phyloP scores from a whole-genome alignment of 1,284 basidiomycete genomes.

The Exobasidium cylindrosporum region DNA sequence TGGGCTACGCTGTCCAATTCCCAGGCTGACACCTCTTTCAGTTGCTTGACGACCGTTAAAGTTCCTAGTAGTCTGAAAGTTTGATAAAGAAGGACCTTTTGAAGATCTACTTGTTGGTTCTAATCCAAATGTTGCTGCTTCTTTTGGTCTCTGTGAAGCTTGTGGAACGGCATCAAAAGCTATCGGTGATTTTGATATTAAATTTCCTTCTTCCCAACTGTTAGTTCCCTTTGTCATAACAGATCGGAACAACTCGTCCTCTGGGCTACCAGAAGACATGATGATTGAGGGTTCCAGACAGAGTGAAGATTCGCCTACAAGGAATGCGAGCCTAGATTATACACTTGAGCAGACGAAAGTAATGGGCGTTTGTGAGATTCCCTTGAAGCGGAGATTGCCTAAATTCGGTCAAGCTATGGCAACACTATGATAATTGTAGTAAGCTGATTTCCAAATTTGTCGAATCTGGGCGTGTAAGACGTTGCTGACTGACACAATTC shows the following conservation, averaged over 20 bases:
- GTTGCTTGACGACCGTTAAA: background rate
- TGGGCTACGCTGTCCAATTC: slow-evolving; percentile 3
- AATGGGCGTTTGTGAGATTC: too few relatives aligned
- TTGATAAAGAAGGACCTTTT: background rate
- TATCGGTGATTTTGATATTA: slow-evolving; percentile 4
- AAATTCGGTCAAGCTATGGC: too few relatives aligned
- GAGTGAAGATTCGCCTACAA: too few relatives aligned
- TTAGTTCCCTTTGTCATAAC: background rate
- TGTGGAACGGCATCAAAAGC: slow-evolving; percentile 4
- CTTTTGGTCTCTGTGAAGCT: background rate
- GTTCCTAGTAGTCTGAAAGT: background rate
- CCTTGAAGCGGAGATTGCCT: too few relatives aligned
- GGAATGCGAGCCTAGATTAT: too few relatives aligned
- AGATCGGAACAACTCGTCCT: background rate
- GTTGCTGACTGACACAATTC: too few relatives aligned
- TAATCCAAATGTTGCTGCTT: background rate
- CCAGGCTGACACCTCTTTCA: background rate
- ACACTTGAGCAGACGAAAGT: too few relatives aligned
- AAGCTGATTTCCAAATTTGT: too few relatives aligned
- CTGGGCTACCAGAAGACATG: background rate
- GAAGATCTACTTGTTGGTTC: background rate
- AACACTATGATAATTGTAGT: too few relatives aligned
- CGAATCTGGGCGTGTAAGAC: too few relatives aligned
- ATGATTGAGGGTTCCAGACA: too few relatives aligned
- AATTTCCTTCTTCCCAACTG: background rate